These are phyloP conservation scores for Castanea crenata DNA, from an alignment of 306 rosid genomes.

Conservation along the genomic window DNA sequence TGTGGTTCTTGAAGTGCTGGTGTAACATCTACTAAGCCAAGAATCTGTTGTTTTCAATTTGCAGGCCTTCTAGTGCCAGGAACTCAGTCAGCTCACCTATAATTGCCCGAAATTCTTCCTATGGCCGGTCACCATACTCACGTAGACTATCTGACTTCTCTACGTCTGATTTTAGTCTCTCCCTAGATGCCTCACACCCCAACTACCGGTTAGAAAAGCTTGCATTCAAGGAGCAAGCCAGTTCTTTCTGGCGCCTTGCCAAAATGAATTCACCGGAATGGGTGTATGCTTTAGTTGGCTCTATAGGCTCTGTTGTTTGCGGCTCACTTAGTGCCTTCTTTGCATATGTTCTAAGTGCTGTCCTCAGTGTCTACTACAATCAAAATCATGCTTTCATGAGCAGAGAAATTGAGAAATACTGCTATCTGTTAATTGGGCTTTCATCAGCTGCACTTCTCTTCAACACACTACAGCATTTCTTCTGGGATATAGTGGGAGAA, in stretches of 20 bases:
- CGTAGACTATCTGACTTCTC: constrained; percentile 98
- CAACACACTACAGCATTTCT: constrained; percentile 89
- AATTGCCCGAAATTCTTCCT: constrained; percentile 92
- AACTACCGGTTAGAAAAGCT: constrained; percentile 86
- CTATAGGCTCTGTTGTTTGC: constrained; percentile 87
- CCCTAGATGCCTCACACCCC: constrained; percentile 76
- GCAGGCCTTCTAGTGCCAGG: constrained; percentile 98
- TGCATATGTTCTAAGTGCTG: constrained; percentile 89
- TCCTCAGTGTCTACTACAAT: constrained; percentile 83
- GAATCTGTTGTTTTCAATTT: constrained; percentile 20
- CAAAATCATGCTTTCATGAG: constrained; percentile 73
- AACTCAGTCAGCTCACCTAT: constrained; percentile 99
- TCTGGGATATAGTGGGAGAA: constrained; percentile 97
- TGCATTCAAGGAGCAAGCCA: constrained; percentile 88
- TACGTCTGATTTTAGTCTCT: constrained; percentile 86
- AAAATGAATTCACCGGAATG: constrained; percentile 99
- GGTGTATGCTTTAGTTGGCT: constrained; percentile 85
- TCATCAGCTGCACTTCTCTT: constrained; percentile 90
- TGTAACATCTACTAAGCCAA: neutral
- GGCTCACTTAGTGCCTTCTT: constrained; percentile 98
- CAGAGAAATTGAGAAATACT: constrained; percentile 69
- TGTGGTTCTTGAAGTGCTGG: neutral
- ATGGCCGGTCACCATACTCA: constrained; percentile 96
- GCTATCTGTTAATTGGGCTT: constrained; percentile 85
- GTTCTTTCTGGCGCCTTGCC: constrained; percentile 98